Conservation (phyloP, 2,329 filamentous ascomycete genomes). For the Aspergillus fijiensis region DNA sequence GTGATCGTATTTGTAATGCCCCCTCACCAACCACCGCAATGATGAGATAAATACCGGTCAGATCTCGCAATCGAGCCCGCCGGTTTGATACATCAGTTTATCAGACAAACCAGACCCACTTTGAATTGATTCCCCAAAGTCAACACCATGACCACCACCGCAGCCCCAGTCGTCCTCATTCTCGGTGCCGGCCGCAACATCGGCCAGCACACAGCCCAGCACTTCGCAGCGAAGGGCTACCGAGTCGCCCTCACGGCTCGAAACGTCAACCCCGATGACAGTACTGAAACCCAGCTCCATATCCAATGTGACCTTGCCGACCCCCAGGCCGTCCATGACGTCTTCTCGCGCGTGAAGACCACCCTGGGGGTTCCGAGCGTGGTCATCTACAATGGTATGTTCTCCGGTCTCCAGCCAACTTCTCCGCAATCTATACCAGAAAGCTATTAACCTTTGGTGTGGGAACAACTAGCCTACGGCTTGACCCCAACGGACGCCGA, state of each 20-base stretch:
- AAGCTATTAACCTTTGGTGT: background rate
- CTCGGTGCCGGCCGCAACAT: slow-evolving; percentile 1
- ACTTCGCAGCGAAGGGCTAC: background rate
- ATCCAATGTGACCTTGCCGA: background rate
- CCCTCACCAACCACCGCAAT: background rate
- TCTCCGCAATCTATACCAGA: background rate
- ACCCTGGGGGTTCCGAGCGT: background rate
- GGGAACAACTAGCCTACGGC: background rate
- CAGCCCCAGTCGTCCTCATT: background rate
- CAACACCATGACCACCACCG: background rate
- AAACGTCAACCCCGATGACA: background rate
- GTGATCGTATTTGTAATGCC: background rate
- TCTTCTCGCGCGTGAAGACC: background rate
- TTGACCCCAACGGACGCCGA: background rate
- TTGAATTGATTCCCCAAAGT: no score
- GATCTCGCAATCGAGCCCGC: background rate
- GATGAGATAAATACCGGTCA: background rate
- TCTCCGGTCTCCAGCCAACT: background rate
- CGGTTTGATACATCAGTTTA: background rate
- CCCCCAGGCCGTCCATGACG: background rate
- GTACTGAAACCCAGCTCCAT: background rate
- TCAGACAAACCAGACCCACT: no score
- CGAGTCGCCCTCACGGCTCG: background rate
- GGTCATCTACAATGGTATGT: slow-evolving; percentile 1
- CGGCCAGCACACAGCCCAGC: background rate